phyloP scores from a whole-genome alignment of 345 rosid genomes.

The Alliaria petiolata region DNA sequence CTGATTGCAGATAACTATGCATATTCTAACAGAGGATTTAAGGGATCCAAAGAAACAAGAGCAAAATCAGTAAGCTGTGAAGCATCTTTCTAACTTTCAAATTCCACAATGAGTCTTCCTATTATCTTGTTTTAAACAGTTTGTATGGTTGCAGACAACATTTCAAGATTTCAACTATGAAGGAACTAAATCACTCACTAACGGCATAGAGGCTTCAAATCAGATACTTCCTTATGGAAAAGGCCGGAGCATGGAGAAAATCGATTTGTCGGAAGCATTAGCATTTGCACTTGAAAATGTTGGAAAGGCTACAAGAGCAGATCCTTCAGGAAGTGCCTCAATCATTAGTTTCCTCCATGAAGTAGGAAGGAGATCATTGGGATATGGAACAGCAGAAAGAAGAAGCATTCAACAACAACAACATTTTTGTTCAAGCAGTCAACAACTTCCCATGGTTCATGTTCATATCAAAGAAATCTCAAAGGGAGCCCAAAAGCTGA shows the following conservation, averaged over 20 bases:
- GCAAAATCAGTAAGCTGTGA: conserved; percentile 46
- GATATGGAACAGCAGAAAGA: conserved; percentile 38
- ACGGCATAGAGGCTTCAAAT: conserved; percentile 33
- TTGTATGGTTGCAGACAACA: conserved; percentile 41
- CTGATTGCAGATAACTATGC: conserved; percentile 36
- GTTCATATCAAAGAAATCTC: conserved; percentile 74
- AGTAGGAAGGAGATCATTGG: conserved; percentile 53
- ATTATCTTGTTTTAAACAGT: conserved; percentile 2
- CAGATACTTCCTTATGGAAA: conserved; percentile 57
- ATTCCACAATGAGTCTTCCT: background rate
- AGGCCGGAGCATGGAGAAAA: conserved; percentile 42
- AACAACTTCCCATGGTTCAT: conserved; percentile 50
- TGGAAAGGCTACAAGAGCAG: conserved; percentile 51
- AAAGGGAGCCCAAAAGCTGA: conserved; percentile 68
- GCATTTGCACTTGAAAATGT: conserved; percentile 78
- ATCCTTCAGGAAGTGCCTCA: conserved; percentile 47
- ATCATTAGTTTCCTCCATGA: conserved; percentile 61
- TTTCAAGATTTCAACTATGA: conserved; percentile 34
- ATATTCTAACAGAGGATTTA: conserved; percentile 44
- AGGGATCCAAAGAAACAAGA: conserved; percentile 45
- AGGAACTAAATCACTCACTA: conserved; percentile 34
- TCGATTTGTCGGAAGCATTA: conserved; percentile 64
- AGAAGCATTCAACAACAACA: conserved; percentile 30
- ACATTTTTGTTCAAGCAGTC: conserved; percentile 43
- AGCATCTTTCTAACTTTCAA: background rate